Evolutionary conservation across 345 rosid genomes (phyloP), one percentile per base, ranked within the genome.

Genomic region (Turritis glabra): DNA sequence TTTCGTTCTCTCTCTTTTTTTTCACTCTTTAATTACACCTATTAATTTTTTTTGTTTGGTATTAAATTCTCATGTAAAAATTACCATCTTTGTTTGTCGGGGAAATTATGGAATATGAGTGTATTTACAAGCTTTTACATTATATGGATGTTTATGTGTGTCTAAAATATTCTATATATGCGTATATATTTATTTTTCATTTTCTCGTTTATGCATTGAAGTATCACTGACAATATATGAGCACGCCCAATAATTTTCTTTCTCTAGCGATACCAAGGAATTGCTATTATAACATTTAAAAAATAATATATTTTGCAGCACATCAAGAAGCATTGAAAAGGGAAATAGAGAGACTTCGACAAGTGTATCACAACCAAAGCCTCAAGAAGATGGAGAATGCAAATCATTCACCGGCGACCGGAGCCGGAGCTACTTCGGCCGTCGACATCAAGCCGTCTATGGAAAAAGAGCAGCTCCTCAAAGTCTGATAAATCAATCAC

Each of bases 301-400:
- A n/a, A 44, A 43, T n/a, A 7, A 15, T 9, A 12, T 11, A 46
- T 19, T 25, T 68, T 74, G 78, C 84, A 92, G 97, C 96, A 55
- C 97, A 88, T 76, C 93, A 90, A 80, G 93, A 87, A 74, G 86
- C 92, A 57, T 52, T 92, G 80, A 92, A 87, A 87, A 87, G 87
- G 83, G 97, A 92, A 81, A 92, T 92, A 83, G 96, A 88, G 83
- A 85, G 97, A 70, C 67, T 92, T 75, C 82, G 88, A 83, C 92
- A 88, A 77, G 87, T 90, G 46, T 87, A 90, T 61, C 77, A 83
- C 91, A 85, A 69, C 89, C 89, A 87, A 53, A 85, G 75, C 80
- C 77, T 83, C 29, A 77, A 85, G 63, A 86, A 74, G 52, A 74
- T 81, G 62, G 84, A 80, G 5, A 80, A 68, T 50, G 74, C 32